phyloP scores from a whole-genome alignment of 1,284 basidiomycete species.

The Agaricales sp. region DNA sequence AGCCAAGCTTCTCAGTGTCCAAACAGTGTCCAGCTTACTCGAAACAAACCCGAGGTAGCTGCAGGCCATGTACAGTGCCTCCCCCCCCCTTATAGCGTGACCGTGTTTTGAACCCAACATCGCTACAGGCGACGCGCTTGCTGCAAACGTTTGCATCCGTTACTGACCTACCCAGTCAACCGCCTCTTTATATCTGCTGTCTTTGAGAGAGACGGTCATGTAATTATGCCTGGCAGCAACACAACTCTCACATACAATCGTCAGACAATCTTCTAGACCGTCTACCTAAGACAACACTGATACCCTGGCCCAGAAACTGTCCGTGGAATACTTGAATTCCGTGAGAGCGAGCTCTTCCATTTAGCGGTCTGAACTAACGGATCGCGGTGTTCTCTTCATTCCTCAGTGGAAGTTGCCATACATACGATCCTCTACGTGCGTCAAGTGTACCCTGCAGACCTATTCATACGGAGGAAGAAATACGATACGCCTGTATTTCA shows the following conservation, averaged over 20 bases:
- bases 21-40: too few relatives aligned
- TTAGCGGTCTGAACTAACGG: neutral
- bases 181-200: too few relatives aligned
- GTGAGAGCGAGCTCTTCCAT: constrained; percentile 25
- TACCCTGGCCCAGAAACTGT: constrained; percentile 36
- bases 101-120: too few relatives aligned
- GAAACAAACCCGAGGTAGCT: too few relatives aligned
- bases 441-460: constrained; percentile 79
- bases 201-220: neutral
- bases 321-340: constrained; percentile 54
- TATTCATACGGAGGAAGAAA: constrained; percentile 81
- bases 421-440: constrained; percentile 89
- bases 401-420: constrained; percentile 84
- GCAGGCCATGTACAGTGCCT: too few relatives aligned
- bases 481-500: constrained; percentile 88
- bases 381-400: neutral
- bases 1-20: too few relatives aligned
- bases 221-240: constrained; percentile 16
- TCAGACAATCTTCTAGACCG: constrained; percentile 14
- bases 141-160: too few relatives aligned
- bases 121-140: too few relatives aligned
- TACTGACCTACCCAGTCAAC: too few relatives aligned
- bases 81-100: too few relatives aligned
- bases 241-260: constrained; percentile 29
- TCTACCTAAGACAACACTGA: constrained; percentile 6